Base-by-base conservation (phyloP, 345 rosid genomes). In the Citrus cavaleriei region DNA sequence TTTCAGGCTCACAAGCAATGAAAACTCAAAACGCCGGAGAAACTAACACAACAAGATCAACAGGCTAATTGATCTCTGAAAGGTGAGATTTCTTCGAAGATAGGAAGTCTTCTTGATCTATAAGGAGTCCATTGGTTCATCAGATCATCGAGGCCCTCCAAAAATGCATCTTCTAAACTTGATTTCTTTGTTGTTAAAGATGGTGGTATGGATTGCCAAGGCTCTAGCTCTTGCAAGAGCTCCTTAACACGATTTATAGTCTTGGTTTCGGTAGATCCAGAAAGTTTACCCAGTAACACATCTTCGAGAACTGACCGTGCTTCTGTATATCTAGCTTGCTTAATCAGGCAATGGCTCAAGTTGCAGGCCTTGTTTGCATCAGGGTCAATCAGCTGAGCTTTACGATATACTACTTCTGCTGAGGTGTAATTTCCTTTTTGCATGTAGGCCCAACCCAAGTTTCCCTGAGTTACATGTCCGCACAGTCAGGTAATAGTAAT, bases 401-500 rank as follows among this genome's bases (percentile, higher is more conserved):
- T 91, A 46, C 84, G 74, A 76, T 91, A 96, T 63, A 91, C 93
- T 0, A 80, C 87, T 82, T 96, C 98, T 6, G 98, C 99, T 2
- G 97, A 87, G 55, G 85, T 24, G 65, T 81, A 94, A 78, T 93
- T 91, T 6, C 34, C 81, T 76, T 89, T 87, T 71, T 94, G 99
- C 98, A 94, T 94, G 77, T 96, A 92, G 55, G 99, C 99, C 98
- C 97, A 96, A 9, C 97, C 98, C 78, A 96, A 87, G 86, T 94
- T 94, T 27, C 98, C 99, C 99, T 92, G 81, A 28, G 32, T 72
- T 34, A 57, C 65, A 32, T 75, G 66, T 72, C n/a, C 51, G 38
- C 30, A 55, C 49, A 60, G 2, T 76, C 42, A 62, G 62, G 21
- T 46, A 22, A 40, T 68, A 24, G 62, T 42, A 4, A 68, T 16